Percentiles rank a stretch among this genome's conserved stretches.
phyloP scores from a whole-genome alignment of 2,329 filamentous ascomycete genomes.

The Botrytis fragariae region DNA sequence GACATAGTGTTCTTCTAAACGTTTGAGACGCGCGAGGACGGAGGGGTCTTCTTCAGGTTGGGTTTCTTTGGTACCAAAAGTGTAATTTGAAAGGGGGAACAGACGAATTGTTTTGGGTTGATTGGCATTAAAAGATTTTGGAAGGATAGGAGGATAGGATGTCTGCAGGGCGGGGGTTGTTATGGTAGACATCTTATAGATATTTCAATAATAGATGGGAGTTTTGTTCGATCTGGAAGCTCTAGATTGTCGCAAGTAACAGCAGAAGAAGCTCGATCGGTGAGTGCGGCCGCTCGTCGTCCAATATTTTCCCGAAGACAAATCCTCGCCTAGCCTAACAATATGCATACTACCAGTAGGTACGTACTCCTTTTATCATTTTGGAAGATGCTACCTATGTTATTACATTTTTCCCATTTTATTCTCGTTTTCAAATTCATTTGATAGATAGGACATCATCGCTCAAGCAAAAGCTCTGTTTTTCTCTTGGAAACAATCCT shows the following conservation, averaged over 20 bases:
- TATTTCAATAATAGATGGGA: not conserved
- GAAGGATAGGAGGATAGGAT: slow-evolving; percentile 73
- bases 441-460: not conserved
- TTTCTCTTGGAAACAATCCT: not conserved
- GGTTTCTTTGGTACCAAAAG: slow-evolving; percentile 96
- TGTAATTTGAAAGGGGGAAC: slow-evolving; percentile 97
- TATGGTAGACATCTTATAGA: slow-evolving; percentile 74
- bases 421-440: not conserved
- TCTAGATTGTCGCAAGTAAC: not conserved
- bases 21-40: slow-evolving; percentile 85
- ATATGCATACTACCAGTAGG: not conserved
- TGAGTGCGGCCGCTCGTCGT: slow-evolving; percentile 2
- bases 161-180: slow-evolving; percentile 74
- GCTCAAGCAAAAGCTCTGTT: not conserved
- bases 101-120: slow-evolving; percentile 88
- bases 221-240: slow-evolving; percentile 4
- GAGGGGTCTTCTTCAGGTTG: slow-evolving; percentile 98
- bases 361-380: not conserved
- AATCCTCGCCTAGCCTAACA: not conserved
- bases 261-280: slow-evolving; percentile 11
- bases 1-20: slow-evolving; percentile 92
- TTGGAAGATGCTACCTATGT: not conserved
- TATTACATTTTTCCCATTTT: not conserved
- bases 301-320: not conserved
- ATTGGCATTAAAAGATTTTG: slow-evolving; percentile 81